Percentiles rank a stretch among this genome's conserved stretches.
Evolutionary conservation across 768 basidiomycete species (phyloP).

Genomic region (Clathrus columnatus): DNA sequence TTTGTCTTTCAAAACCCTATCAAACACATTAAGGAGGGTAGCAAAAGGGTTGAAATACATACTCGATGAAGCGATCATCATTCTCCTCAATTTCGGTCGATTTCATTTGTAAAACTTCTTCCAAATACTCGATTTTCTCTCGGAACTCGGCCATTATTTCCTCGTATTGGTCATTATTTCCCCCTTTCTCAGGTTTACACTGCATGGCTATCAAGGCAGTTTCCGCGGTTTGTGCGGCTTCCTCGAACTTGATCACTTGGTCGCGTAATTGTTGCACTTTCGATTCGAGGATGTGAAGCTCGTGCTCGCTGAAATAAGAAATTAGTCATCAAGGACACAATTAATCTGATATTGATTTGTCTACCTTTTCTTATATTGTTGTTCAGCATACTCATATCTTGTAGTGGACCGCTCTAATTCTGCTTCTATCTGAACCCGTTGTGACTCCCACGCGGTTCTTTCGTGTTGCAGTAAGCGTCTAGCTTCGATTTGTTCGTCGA

Average conservation of each 20-base stretch:
- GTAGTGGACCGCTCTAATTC: conserved; percentile 7
- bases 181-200: conserved; percentile 34
- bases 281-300: conserved; percentile 30
- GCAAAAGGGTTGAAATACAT: conserved; percentile 22
- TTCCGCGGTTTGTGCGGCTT: conserved; percentile 51
- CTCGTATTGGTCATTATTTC: conserved; percentile 46
- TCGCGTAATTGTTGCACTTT: conserved; percentile 33
- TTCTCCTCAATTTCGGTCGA: conserved; percentile 77
- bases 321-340: neutral
- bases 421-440: conserved; percentile 51
- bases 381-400: conserved; percentile 42
- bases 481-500: conserved; percentile 33
- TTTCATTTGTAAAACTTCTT: conserved; percentile 58
- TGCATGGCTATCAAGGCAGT: conserved; percentile 52
- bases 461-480: conserved; percentile 38
- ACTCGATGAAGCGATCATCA: conserved; percentile 76
- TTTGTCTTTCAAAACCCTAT: conserved; percentile 69
- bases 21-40: conserved; percentile 6
- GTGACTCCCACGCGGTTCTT: conserved; percentile 41
- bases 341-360: conserved; percentile 18
- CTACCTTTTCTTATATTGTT: conserved; percentile 54
- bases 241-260: conserved; percentile 46
- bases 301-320: conserved; percentile 35
- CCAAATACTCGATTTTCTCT: conserved; percentile 69
- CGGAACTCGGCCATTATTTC: conserved; percentile 49